These are phyloP conservation scores for Pilatotrama ljubarskyi DNA, from an alignment of 768 basidiomycete species.

Conservation along the genomic window DNA sequence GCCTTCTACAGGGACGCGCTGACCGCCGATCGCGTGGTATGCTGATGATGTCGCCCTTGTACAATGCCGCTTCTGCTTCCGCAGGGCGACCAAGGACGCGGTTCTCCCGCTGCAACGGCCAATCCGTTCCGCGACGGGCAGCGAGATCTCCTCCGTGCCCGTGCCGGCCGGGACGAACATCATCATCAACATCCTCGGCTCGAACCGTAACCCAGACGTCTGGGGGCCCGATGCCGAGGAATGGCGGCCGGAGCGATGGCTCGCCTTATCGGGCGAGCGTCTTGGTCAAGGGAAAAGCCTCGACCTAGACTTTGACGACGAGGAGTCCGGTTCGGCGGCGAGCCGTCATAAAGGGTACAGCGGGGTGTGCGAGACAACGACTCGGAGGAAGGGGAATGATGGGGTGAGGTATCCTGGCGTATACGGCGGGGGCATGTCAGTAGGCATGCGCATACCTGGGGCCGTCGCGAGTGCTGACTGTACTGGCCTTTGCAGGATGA, in stretches of 20 bases:
- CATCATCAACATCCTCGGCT: constrained; percentile 40
- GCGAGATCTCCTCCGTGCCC: constrained; percentile 37
- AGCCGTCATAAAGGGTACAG: too few species aligned
- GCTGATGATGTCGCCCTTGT: too few species aligned
- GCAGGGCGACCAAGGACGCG: constrained; percentile 47
- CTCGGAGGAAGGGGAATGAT: constrained; percentile 1
- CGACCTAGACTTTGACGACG: constrained; percentile 11
- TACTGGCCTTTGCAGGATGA: constrained; percentile 19
- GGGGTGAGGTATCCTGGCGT: constrained; percentile 24
- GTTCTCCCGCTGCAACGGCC: constrained; percentile 54
- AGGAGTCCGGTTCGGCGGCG: too few species aligned
- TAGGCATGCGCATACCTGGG: background rate
- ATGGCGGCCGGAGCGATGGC: constrained; percentile 66
- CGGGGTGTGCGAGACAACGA: too few species aligned
- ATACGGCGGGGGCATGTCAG: constrained; percentile 25
- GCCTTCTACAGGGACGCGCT: background rate
- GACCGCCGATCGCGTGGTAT: too few species aligned
- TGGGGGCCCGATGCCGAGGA: constrained; percentile 62
- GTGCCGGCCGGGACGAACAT: constrained; percentile 49
- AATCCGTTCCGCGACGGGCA: constrained; percentile 41
- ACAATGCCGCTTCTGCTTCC: too few species aligned
- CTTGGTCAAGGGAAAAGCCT: background rate
- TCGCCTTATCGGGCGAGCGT: constrained; percentile 26
- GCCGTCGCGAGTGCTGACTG: background rate
- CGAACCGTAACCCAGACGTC: constrained; percentile 51